Conservation (phyloP, 176 grass and related monocot species). For the Bonia amplexicaulis region DNA sequence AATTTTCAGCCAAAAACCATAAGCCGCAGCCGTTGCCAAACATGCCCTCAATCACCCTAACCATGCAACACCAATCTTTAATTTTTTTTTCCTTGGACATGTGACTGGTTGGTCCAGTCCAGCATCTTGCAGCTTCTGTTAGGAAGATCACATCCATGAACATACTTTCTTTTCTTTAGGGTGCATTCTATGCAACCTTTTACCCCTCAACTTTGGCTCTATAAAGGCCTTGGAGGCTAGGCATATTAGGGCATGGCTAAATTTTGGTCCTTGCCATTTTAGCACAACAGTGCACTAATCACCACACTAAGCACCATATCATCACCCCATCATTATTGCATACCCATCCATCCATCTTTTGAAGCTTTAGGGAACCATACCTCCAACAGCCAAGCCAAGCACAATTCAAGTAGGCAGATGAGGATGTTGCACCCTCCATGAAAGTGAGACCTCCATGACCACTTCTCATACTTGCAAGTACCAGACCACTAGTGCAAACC, state of each 20-base stretch:
- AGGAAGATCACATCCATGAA: constrained; percentile 10
- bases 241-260: neutral
- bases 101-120: constrained; percentile 37
- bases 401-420: constrained; percentile 29
- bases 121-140: constrained; percentile 31
- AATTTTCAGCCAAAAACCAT: no score
- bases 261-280: neutral
- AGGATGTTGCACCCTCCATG: constrained; percentile 44
- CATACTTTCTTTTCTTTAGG: neutral
- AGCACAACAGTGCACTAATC: neutral
- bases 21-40: no score
- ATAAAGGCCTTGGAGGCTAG: neutral
- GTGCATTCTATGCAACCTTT: constrained; percentile 1
- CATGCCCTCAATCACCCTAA: constrained; percentile 41
- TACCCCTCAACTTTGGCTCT: neutral
- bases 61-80: constrained; percentile 15
- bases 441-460: constrained; percentile 19
- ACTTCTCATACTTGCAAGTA: constrained; percentile 10
- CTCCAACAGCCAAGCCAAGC: neutral
- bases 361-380: neutral
- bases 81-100: constrained; percentile 1
- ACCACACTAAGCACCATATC: neutral
- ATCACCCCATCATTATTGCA: constrained; percentile 23
- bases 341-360: constrained; percentile 11
- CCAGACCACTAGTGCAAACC: neutral